phyloP scores from a whole-genome alignment of 2,329 filamentous ascomycete genomes.

The Rutstroemia sp. region DNA sequence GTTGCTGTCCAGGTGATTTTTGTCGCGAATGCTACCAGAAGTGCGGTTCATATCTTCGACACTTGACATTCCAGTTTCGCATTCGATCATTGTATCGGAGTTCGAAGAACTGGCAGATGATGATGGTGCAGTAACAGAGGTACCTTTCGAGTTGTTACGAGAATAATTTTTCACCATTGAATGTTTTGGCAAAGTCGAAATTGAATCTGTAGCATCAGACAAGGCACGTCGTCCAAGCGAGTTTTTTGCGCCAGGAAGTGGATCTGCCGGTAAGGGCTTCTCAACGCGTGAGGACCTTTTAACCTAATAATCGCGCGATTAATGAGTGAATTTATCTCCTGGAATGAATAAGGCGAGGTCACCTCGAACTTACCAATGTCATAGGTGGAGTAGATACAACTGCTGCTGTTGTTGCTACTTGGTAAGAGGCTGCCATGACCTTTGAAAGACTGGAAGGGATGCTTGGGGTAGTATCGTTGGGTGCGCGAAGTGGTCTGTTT shows the following conservation, averaged over 20 bases:
- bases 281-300: not conserved
- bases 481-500: not conserved
- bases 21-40: not conserved
- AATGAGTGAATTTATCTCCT: not conserved
- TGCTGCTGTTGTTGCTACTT: not conserved
- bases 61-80: not conserved
- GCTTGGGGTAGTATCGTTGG: not conserved
- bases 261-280: not conserved
- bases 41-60: not conserved
- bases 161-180: not conserved
- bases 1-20: not conserved
- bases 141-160: not conserved
- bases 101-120: not conserved
- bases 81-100: not conserved
- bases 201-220: constrained; percentile 1
- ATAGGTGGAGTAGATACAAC: not conserved
- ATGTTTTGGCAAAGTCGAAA: not conserved
- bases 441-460: constrained; percentile 5
- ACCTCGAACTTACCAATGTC: not conserved
- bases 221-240: constrained; percentile 1
- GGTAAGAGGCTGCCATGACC: not conserved
- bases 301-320: not conserved
- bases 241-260: not conserved
- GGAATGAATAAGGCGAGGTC: not conserved
- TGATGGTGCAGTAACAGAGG: not conserved